phyloP scores from a whole-genome alignment of 1,139 yeast genomes.

The Kazachstania sp. region DNA sequence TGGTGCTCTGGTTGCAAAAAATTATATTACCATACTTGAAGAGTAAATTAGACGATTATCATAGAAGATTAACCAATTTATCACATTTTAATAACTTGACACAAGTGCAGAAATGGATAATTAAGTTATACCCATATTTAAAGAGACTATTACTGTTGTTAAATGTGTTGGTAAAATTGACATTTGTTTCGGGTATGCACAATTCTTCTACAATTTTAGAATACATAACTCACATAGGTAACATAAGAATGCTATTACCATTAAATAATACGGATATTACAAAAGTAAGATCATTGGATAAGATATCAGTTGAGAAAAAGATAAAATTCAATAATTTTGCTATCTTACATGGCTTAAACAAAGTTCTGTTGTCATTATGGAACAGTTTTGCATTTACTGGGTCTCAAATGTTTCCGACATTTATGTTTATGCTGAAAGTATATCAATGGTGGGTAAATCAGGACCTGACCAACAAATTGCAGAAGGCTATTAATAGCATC shows the following conservation, averaged over 20 bases:
- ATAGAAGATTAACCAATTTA: constrained; percentile 53
- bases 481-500: constrained; percentile 42
- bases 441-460: constrained; percentile 94
- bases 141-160: constrained; percentile 42
- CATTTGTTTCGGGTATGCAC: constrained; percentile 59
- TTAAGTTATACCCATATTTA: constrained; percentile 53
- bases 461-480: constrained; percentile 58
- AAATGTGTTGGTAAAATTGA: constrained; percentile 52
- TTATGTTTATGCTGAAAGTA: constrained; percentile 76
- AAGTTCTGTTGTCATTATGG: constrained; percentile 6
- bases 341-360: constrained; percentile 30
- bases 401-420: constrained; percentile 59
- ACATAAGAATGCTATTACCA: constrained; percentile 52
- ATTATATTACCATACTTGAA: constrained; percentile 61
- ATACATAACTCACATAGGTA: constrained; percentile 54
- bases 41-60: constrained; percentile 59
- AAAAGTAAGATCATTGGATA: neutral
- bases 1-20: constrained; percentile 53
- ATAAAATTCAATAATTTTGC: constrained; percentile 37
- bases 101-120: constrained; percentile 39
- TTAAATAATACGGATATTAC: constrained; percentile 40
- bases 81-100: constrained; percentile 43
- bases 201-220: constrained; percentile 62
- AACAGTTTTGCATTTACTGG: constrained; percentile 34
- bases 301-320: constrained; percentile 20